Evolutionary conservation across 495 filamentous ascomycete genomes (phyloP).

Genomic region (Lasiosphaeris hirsuta): DNA sequence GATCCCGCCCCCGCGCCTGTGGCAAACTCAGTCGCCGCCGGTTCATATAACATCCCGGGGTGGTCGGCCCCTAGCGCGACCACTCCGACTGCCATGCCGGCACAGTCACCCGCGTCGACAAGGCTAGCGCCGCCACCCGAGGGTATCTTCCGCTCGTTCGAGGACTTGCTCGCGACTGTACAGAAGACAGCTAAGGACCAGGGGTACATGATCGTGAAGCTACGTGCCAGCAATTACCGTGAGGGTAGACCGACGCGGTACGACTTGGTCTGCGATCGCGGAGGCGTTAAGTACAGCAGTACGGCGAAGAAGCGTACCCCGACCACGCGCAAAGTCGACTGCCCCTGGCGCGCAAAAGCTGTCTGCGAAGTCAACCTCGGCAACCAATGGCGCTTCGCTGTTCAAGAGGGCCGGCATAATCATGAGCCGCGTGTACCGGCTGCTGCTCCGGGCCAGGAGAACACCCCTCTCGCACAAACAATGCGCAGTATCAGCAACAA

Average conservation of each 20-base stretch:
- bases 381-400: slow-evolving; percentile 49
- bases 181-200: slow-evolving; percentile 48
- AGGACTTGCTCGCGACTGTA: slow-evolving; percentile 42
- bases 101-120: slow-evolving; percentile 29
- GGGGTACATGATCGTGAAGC: slow-evolving; percentile 49
- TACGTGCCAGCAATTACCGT: slow-evolving; percentile 50
- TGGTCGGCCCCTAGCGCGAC: slow-evolving; percentile 27
- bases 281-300: slow-evolving; percentile 52
- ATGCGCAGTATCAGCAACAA: slow-evolving; percentile 46
- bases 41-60: slow-evolving; percentile 23
- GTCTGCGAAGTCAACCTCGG: slow-evolving; percentile 50
- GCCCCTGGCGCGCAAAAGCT: slow-evolving; percentile 50
- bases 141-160: slow-evolving; percentile 44
- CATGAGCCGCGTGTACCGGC: slow-evolving; percentile 45
- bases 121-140: slow-evolving; percentile 46
- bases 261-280: slow-evolving; percentile 51
- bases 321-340: slow-evolving; percentile 51
- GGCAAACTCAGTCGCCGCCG: slow-evolving; percentile 30
- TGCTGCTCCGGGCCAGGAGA: slow-evolving; percentile 42
- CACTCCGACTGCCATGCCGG: slow-evolving; percentile 20
- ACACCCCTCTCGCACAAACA: slow-evolving; percentile 44
- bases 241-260: slow-evolving; percentile 50
- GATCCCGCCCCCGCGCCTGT: slow-evolving; percentile 36
- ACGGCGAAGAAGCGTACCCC: slow-evolving; percentile 53
- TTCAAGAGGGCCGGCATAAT: slow-evolving; percentile 47